phyloP scores from a whole-genome alignment of 2,329 filamentous ascomycete species.

The Phialophora chinensis region DNA sequence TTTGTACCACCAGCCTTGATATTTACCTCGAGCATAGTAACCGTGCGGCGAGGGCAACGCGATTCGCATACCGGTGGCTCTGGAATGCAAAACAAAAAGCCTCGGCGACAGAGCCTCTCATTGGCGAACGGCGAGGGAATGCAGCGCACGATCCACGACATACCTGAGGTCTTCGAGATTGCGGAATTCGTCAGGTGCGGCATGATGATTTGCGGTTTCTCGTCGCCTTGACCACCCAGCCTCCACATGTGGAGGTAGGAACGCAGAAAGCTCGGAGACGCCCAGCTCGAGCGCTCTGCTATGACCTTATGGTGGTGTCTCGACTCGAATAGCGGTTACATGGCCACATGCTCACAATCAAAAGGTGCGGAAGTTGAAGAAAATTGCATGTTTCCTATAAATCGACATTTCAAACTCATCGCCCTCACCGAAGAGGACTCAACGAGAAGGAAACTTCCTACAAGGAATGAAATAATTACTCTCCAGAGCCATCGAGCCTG shows the following conservation, averaged over 20 bases:
- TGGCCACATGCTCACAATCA: not conserved
- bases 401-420: conserved; percentile 73
- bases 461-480: conserved; percentile 59
- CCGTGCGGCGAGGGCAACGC: conserved; percentile 22
- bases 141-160: conserved; percentile 30
- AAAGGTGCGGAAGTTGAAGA: not conserved
- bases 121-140: conserved; percentile 14
- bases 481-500: conserved; percentile 68
- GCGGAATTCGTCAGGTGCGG: not conserved
- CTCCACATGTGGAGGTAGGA: conserved; percentile 8
- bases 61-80: conserved; percentile 30
- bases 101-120: conserved; percentile 22
- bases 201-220: conserved; percentile 14
- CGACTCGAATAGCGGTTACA: not conserved
- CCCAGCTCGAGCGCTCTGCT: conserved; percentile 7
- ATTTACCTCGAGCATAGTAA: conserved; percentile 31
- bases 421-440: conserved; percentile 74
- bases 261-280: conserved; percentile 9
- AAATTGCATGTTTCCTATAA: conserved; percentile 64
- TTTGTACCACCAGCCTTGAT: conserved; percentile 26
- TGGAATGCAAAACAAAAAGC: conserved; percentile 35
- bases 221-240: not conserved
- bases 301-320: not conserved
- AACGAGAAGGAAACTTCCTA: conserved; percentile 74
- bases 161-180: conserved; percentile 26